Percentiles rank a stretch among this genome's conserved stretches.
Conservation (phyloP, 2,329 filamentous ascomycete genomes). For the Fusarium goolgardi region DNA sequence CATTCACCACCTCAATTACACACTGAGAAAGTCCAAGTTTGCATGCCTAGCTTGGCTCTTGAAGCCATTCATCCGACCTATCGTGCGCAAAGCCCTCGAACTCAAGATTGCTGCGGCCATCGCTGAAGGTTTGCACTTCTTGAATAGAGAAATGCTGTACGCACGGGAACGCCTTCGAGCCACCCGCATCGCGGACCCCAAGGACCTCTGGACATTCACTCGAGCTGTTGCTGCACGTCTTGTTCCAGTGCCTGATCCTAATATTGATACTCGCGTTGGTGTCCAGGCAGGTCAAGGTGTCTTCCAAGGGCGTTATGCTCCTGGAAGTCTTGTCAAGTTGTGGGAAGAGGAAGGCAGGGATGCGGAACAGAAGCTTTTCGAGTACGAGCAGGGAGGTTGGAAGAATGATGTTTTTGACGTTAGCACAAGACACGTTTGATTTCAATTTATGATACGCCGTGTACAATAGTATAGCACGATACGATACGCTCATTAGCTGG, state of each 20-base stretch:
- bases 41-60: constrained; percentile 83
- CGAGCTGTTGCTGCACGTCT: constrained; percentile 83
- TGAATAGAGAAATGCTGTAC: constrained; percentile 88
- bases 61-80: constrained; percentile 83
- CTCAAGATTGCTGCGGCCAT: constrained; percentile 79
- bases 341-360: constrained; percentile 83
- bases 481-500: constrained; percentile 22
- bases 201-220: constrained; percentile 83
- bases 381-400: constrained; percentile 79
- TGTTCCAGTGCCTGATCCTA: constrained; percentile 77
- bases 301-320: constrained; percentile 88
- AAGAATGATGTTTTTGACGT: constrained; percentile 83
- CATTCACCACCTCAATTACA: constrained; percentile 89
- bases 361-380: constrained; percentile 79
- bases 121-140: constrained; percentile 73
- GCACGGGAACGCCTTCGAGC: constrained; percentile 88
- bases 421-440: constrained; percentile 49
- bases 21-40: constrained; percentile 78
- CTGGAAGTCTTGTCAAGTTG: constrained; percentile 88
- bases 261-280: constrained; percentile 79
- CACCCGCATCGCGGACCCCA: constrained; percentile 81
- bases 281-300: constrained; percentile 69
- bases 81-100: constrained; percentile 84
- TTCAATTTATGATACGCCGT: background rate
- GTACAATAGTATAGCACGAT: constrained; percentile 8